phyloP scores from a whole-genome alignment of 768 basidiomycete species.

The Tricholoma hemisulphureum region DNA sequence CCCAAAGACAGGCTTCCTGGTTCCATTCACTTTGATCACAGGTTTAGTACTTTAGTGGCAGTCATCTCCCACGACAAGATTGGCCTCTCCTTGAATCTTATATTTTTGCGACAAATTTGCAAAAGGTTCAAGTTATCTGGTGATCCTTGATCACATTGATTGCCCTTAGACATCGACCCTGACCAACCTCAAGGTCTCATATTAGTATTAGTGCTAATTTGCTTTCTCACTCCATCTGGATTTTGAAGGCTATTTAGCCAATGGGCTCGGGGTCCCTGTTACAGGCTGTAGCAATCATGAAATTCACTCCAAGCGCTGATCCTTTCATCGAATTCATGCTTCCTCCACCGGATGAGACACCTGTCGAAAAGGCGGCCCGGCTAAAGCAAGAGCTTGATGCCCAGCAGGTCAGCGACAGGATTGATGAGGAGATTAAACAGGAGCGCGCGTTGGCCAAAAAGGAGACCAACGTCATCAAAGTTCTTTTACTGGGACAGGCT shows the following conservation, averaged over 20 bases:
- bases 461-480: constrained; percentile 48
- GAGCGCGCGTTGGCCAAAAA: constrained; percentile 45
- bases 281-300: constrained; percentile 25
- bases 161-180: no score
- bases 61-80: no score
- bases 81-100: no score
- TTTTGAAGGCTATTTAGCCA: not conserved
- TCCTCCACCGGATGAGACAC: constrained; percentile 53
- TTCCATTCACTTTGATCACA: no score
- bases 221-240: constrained; percentile 3
- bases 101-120: no score
- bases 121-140: no score
- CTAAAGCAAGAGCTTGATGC: constrained; percentile 47
- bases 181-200: no score
- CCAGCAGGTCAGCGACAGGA: constrained; percentile 49
- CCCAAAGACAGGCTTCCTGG: no score
- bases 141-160: no score
- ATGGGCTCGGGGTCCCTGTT: not conserved
- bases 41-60: no score
- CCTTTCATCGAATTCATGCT: constrained; percentile 47
- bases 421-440: constrained; percentile 58
- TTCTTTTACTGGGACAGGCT: constrained; percentile 63
- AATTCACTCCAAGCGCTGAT: constrained; percentile 35
- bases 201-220: not conserved
- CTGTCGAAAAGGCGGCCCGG: constrained; percentile 47